A percentile compares a stretch with the other conserved stretches of the same genome.
Conservation (phyloP, 2,329 filamentous ascomycete species). For the Arthrobotrys entomopaga region DNA sequence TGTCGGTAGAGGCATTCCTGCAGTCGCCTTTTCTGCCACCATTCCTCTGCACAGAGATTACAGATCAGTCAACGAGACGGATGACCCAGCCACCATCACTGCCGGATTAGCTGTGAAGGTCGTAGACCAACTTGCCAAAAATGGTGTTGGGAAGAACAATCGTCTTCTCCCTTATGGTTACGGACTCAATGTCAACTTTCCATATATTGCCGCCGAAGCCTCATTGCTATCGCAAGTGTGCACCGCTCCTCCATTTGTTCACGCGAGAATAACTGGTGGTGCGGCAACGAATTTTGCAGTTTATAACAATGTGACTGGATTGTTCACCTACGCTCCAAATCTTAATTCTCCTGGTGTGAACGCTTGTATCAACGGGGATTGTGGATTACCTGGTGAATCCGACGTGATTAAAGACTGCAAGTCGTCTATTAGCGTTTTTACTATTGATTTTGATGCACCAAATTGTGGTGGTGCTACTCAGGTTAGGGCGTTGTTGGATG, state of each 20-base stretch:
- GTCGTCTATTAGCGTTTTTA: constrained; percentile 65
- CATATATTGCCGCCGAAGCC: constrained; percentile 61
- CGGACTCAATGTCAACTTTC: constrained; percentile 67
- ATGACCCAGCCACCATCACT: constrained; percentile 64
- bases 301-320: constrained; percentile 63
- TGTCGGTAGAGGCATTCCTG: constrained; percentile 66
- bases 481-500: constrained; percentile 35
- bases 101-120: constrained; percentile 64
- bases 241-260: constrained; percentile 64
- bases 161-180: constrained; percentile 66
- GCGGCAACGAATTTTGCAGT: constrained; percentile 65
- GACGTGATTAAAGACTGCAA: constrained; percentile 64
- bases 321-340: constrained; percentile 64
- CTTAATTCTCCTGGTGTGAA: constrained; percentile 64
- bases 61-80: constrained; percentile 63
- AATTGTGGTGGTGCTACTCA: constrained; percentile 53
- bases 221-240: constrained; percentile 56
- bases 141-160: constrained; percentile 58
- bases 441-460: constrained; percentile 67
- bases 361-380: constrained; percentile 67
- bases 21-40: constrained; percentile 65
- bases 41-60: constrained; percentile 64
- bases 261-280: constrained; percentile 66
- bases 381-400: constrained; percentile 67
- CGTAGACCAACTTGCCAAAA: constrained; percentile 64